These are phyloP conservation scores for Sutorius eximius DNA, from an alignment of 1,284 basidiomycete genomes.

Conservation along the genomic window DNA sequence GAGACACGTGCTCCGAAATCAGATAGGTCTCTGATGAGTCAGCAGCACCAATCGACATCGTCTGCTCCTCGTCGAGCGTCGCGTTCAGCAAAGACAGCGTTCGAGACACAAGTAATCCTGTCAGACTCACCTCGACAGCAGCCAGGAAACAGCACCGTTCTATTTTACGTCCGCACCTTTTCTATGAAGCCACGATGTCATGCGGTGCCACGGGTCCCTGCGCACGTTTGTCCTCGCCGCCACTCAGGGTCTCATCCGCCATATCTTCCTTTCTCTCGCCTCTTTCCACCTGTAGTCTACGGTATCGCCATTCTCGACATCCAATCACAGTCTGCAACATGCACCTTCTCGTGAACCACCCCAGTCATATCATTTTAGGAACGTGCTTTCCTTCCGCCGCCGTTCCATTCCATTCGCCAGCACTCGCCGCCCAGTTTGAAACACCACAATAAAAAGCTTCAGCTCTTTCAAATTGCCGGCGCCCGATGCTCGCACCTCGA, in stretches of 20 bases:
- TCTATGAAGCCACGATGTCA: constrained; percentile 25
- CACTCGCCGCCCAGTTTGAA: background rate
- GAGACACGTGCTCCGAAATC: constrained; percentile 30
- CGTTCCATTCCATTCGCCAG: background rate
- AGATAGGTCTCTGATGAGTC: constrained; percentile 27
- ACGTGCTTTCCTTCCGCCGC: constrained; percentile 21
- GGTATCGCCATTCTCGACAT: constrained; percentile 7
- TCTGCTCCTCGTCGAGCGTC: constrained; percentile 3
- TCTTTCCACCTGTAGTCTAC: constrained; percentile 1
- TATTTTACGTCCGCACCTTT: constrained; percentile 22
- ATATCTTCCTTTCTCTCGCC: background rate
- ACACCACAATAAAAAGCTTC: constrained; percentile 7
- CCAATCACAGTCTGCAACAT: constrained; percentile 31
- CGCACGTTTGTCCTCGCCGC: constrained; percentile 35
- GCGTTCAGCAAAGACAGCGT: constrained; percentile 14
- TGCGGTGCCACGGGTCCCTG: constrained; percentile 36
- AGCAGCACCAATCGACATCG: constrained; percentile 15
- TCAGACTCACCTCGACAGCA: constrained; percentile 23
- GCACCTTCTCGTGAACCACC: constrained; percentile 20
- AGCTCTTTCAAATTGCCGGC: constrained; percentile 26
- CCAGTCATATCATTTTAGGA: constrained; percentile 4
- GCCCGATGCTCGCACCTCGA: background rate
- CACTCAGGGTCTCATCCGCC: constrained; percentile 9
- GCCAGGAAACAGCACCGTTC: constrained; percentile 9
- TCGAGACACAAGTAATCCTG: background rate